Percentiles rank a stretch among this genome's conserved stretches.
phyloP scores from a whole-genome alignment of 768 basidiomycete genomes.

The Termitomyces titanicus region DNA sequence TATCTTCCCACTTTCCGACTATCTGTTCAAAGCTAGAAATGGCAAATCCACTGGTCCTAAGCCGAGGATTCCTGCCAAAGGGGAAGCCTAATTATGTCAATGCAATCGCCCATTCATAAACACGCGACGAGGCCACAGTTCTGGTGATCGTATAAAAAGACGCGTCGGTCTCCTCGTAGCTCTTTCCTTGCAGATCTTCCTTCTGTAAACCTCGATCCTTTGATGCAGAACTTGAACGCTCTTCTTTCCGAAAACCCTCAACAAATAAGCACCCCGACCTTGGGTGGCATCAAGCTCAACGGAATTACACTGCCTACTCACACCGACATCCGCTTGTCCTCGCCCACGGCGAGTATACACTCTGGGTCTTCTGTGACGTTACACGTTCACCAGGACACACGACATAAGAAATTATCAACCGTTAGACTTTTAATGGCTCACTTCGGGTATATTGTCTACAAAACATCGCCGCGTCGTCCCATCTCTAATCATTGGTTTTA shows the following conservation, averaged over 20 bases:
- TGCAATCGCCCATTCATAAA: conserved; percentile 21
- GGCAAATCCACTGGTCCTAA: conserved; percentile 15
- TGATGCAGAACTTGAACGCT: conserved; percentile 4
- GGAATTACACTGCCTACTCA: neutral
- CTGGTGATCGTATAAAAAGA: conserved; percentile 25
- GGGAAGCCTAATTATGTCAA: conserved; percentile 21
- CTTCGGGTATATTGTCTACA: conserved; percentile 48
- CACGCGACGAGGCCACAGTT: conserved; percentile 19
- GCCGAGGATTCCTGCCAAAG: conserved; percentile 25
- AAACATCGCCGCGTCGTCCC: neutral
- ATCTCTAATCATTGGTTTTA: conserved; percentile 6
- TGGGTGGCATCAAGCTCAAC: neutral
- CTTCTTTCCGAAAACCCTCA: neutral
- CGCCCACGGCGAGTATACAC: conserved; percentile 24
- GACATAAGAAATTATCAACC: conserved; percentile 42
- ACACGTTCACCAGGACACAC: conserved; percentile 18
- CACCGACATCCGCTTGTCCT: conserved; percentile 1
- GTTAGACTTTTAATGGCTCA: conserved; percentile 59
- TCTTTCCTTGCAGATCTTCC: neutral
- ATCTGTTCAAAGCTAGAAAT: conserved; percentile 14
- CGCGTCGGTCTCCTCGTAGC: neutral
- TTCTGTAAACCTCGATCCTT: neutral
- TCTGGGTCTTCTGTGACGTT: conserved; percentile 29
- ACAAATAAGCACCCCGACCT: neutral
- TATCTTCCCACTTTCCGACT: conserved; percentile 15